These are phyloP conservation scores for Citrullus amarus DNA, from an alignment of 306 rosid species.

Conservation along the genomic window DNA sequence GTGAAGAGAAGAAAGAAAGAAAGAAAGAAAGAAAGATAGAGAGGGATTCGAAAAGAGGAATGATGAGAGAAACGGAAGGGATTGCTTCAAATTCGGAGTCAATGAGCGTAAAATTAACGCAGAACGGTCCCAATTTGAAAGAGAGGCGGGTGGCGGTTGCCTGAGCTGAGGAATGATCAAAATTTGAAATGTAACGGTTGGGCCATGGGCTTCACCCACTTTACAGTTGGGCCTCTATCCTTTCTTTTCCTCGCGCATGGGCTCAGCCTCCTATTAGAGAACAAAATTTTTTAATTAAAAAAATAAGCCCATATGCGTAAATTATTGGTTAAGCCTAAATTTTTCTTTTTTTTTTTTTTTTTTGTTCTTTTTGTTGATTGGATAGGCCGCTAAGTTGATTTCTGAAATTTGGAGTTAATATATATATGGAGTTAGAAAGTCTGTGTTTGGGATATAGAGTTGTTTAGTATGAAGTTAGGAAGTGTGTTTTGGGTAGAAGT, in stretches of 20 bases:
- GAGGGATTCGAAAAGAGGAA: constrained; percentile 21
- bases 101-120: not conserved
- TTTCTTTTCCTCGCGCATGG: not conserved
- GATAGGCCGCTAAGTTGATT: too few species aligned
- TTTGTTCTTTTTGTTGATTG: too few species aligned
- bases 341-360: too few species aligned
- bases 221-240: not conserved
- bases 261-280: not conserved
- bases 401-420: too few species aligned
- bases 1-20: not conserved
- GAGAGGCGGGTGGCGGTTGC: not conserved
- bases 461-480: too few species aligned
- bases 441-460: too few species aligned
- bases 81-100: not conserved
- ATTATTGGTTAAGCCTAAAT: too few species aligned
- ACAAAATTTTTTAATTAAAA: too few species aligned
- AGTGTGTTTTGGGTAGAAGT: too few species aligned
- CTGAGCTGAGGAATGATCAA: not conserved
- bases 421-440: too few species aligned
- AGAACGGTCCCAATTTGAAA: not conserved
- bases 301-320: too few species aligned
- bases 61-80: not conserved
- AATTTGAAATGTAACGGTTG: not conserved
- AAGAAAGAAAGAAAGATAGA: not conserved
- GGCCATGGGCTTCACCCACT: not conserved